Conservation (phyloP, 2,329 filamentous ascomycete species). For the Aspergillus pseudonomiae region DNA sequence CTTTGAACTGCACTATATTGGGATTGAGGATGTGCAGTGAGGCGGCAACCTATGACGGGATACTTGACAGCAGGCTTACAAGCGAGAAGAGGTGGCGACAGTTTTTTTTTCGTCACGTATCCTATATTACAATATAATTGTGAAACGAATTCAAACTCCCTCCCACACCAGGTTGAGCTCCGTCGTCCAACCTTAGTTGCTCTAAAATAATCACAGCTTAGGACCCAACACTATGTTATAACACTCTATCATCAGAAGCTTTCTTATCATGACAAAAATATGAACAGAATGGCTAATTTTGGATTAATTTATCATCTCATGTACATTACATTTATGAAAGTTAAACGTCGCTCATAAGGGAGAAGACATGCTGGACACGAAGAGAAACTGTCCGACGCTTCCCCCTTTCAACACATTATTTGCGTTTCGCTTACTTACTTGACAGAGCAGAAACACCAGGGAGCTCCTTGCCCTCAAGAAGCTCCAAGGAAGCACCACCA, state of each 20-base stretch:
- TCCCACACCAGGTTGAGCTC: neutral
- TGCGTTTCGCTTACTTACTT: slow-evolving; percentile 57
- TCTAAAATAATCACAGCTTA: slow-evolving; percentile 28
- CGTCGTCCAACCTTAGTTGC: neutral
- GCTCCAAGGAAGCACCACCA: slow-evolving; percentile 90
- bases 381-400: slow-evolving; percentile 11
- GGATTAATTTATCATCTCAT: slow-evolving; percentile 31
- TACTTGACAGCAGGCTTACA: neutral
- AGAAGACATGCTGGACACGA: slow-evolving; percentile 12
- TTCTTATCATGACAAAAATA: slow-evolving; percentile 8
- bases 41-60: neutral
- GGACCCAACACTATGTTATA: slow-evolving; percentile 31
- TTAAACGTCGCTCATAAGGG: slow-evolving; percentile 6
- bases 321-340: slow-evolving; percentile 40
- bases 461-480: slow-evolving; percentile 96
- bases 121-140: neutral
- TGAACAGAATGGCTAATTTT: slow-evolving; percentile 22
- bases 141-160: neutral
- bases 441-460: slow-evolving; percentile 92
- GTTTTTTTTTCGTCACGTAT: neutral
- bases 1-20: neutral
- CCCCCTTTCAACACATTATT: slow-evolving; percentile 5
- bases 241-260: slow-evolving; percentile 26
- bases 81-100: neutral
- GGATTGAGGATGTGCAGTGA: neutral